Percentiles rank a stretch among this genome's conserved stretches.
Conservation (phyloP, 306 rosid genomes). For the Leucaena leucocephala region DNA sequence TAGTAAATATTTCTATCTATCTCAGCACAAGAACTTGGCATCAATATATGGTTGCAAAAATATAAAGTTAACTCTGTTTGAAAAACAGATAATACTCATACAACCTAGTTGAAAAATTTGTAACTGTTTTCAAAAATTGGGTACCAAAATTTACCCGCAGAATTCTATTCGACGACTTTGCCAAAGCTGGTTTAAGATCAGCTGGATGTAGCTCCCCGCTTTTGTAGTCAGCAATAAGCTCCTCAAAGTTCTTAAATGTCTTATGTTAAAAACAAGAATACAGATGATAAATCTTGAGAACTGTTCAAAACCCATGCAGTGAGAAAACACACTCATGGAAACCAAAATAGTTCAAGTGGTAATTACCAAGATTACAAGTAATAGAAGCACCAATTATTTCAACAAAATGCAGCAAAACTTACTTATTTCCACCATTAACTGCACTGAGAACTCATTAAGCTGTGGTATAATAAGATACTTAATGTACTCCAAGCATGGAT, state of each 20-base stretch:
- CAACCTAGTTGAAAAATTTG: too few relatives aligned
- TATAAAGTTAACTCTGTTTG: too few relatives aligned
- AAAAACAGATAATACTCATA: too few relatives aligned
- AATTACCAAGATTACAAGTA: too few relatives aligned
- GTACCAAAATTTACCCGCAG: conserved; percentile 57
- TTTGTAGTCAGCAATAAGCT: conserved; percentile 57
- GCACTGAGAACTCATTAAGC: conserved; percentile 7
- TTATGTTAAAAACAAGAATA: conserved; percentile 37
- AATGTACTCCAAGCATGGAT: too few relatives aligned
- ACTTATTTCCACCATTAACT: conserved; percentile 79
- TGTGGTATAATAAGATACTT: too few relatives aligned
- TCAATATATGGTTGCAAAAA: too few relatives aligned
- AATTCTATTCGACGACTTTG: conserved; percentile 75
- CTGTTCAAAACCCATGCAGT: neutral
- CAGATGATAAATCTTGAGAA: conserved; percentile 18
- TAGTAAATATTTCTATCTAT: too few relatives aligned
- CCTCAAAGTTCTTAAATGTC: conserved; percentile 65
- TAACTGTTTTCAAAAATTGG: neutral
- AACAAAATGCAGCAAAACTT: conserved; percentile 37
- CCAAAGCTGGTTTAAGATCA: conserved; percentile 75
- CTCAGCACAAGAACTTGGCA: too few relatives aligned
- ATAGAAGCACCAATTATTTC: too few relatives aligned
- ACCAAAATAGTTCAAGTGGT: neutral
- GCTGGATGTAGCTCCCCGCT: conserved; percentile 75
- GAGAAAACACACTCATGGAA: neutral